Evolutionary conservation across 805 yeast genomes (phyloP).

Genomic region (Myxozyma monticola): DNA sequence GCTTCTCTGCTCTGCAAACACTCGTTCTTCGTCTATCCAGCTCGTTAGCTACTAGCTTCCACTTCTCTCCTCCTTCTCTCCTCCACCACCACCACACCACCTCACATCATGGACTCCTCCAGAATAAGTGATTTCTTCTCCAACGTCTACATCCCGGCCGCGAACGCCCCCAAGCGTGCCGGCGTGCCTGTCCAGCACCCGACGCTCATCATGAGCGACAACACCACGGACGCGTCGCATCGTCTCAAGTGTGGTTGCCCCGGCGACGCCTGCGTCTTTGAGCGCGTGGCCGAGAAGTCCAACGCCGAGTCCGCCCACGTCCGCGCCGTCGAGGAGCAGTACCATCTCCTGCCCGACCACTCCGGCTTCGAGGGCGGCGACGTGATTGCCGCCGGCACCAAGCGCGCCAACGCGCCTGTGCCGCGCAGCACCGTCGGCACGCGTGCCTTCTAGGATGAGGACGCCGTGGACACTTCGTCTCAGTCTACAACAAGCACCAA

Average conservation of each 20-base stretch:
- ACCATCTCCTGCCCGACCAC: constrained; percentile 20
- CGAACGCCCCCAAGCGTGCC: constrained; percentile 21
- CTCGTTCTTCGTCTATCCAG: too few relatives aligned
- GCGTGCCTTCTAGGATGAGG: too few relatives aligned
- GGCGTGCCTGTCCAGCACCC: constrained; percentile 55
- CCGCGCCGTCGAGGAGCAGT: constrained; percentile 27
- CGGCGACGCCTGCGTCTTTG: constrained; percentile 44
- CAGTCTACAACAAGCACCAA: too few relatives aligned
- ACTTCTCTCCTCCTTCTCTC: too few relatives aligned
- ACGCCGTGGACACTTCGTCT: too few relatives aligned
- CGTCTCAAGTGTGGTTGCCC: constrained; percentile 47
- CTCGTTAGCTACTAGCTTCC: too few relatives aligned
- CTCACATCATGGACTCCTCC: constrained; percentile 47
- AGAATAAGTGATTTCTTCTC: constrained; percentile 44
- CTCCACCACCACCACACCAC: too few relatives aligned
- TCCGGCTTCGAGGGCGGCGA: constrained; percentile 21
- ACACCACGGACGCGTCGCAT: constrained; percentile 52
- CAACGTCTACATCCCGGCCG: constrained; percentile 52
- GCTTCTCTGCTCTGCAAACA: too few relatives aligned
- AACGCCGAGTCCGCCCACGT: constrained; percentile 16
- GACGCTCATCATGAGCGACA: constrained; percentile 58
- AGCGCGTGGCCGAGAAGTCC: constrained; percentile 34
- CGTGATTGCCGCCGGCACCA: constrained; percentile 12
- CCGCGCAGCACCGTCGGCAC: too few relatives aligned
- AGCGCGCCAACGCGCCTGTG: too few relatives aligned